Conservation (phyloP, 768 basidiomycete species). For the Hemileccinum rubropunctum region DNA sequence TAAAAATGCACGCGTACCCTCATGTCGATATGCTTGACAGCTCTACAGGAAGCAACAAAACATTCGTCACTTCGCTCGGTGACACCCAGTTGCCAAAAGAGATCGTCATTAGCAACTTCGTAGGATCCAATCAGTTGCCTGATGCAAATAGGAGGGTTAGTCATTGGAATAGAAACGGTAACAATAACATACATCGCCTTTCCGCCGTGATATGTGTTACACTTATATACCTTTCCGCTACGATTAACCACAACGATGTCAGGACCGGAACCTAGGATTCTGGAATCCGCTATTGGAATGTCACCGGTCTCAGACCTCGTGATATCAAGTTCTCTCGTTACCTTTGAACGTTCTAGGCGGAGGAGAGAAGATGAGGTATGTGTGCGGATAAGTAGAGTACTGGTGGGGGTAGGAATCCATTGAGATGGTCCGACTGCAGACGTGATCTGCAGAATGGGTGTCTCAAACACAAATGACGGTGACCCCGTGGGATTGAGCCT, state of each 20-base stretch:
- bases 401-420: constrained; percentile 13
- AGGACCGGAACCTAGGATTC: constrained; percentile 32
- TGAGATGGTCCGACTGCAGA: constrained; percentile 27
- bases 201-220: constrained; percentile 34
- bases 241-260: constrained; percentile 47
- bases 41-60: constrained; percentile 46
- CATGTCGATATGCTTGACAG: constrained; percentile 48
- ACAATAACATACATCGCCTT: constrained; percentile 40
- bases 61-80: constrained; percentile 36
- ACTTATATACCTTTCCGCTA: constrained; percentile 50
- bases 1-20: constrained; percentile 42
- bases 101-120: constrained; percentile 20
- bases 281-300: constrained; percentile 47
- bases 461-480: constrained; percentile 50
- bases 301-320: constrained; percentile 40
- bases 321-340: constrained; percentile 38
- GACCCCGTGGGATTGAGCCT: constrained; percentile 35
- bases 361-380: constrained; percentile 43
- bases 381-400: constrained; percentile 42
- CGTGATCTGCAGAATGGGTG: constrained; percentile 66
- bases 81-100: constrained; percentile 54
- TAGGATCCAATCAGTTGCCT: constrained; percentile 21
- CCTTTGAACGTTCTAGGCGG: constrained; percentile 21
- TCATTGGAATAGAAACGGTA: background rate
- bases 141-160: background rate